phyloP scores from a whole-genome alignment of 2,329 filamentous ascomycete species.

The Alternaria metachromatica region DNA sequence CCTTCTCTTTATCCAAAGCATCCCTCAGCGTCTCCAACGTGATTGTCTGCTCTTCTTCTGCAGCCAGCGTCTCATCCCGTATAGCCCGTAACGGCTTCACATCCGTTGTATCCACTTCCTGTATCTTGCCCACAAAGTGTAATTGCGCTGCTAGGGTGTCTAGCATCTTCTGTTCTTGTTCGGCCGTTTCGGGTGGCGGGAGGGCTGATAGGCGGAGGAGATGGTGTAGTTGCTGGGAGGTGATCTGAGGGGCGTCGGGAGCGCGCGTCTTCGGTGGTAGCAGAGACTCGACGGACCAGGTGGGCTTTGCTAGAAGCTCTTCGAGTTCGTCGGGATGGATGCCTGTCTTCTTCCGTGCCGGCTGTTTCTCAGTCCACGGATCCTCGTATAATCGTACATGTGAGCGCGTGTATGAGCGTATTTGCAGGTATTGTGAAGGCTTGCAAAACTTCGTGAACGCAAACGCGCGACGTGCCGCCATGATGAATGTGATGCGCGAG shows the following conservation, averaged over 20 bases:
- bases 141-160: constrained; percentile 80
- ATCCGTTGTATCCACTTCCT: constrained; percentile 74
- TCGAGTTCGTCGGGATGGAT: constrained; percentile 42
- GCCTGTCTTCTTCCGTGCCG: constrained; percentile 11
- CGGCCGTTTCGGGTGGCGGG: constrained; percentile 68
- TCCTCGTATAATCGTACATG: not conserved
- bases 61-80: constrained; percentile 74
- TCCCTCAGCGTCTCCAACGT: constrained; percentile 63
- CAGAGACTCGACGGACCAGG: constrained; percentile 83
- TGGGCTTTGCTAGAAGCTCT: constrained; percentile 68
- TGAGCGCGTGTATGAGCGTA: constrained; percentile 10
- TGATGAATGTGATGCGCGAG: constrained; percentile 9
- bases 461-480: constrained; percentile 21
- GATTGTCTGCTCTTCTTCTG: constrained; percentile 64
- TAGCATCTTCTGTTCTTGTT: constrained; percentile 75
- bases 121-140: constrained; percentile 87
- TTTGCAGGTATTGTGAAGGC: constrained; percentile 6
- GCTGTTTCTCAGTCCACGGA: not conserved
- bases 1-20: constrained; percentile 66
- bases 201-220: constrained; percentile 89
- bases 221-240: constrained; percentile 75
- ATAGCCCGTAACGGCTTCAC: constrained; percentile 79
- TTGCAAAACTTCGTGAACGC: constrained; percentile 4
- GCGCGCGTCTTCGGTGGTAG: constrained; percentile 58
- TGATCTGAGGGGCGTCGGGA: constrained; percentile 57